Conservation (phyloP, 2,329 filamentous ascomycete genomes). For the Magnaporthales sp. region DNA sequence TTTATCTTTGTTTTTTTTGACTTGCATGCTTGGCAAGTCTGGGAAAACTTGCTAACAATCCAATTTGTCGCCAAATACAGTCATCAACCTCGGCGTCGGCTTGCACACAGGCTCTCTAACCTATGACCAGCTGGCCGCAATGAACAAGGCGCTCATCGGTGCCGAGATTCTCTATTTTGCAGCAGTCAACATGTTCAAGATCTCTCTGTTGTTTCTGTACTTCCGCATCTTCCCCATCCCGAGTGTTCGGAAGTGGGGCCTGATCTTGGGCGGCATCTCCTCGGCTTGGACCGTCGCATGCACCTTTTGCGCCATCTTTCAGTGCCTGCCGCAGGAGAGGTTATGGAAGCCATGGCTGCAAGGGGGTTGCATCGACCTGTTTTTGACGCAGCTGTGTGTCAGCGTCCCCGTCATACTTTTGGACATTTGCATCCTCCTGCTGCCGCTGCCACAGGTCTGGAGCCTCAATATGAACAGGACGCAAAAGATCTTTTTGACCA, state of each 20-base stretch:
- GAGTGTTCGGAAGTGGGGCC: constrained; percentile 11
- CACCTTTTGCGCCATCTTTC: constrained; percentile 18
- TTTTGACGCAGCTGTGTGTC: constrained; percentile 32
- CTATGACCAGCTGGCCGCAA: neutral
- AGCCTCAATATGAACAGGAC: constrained; percentile 12
- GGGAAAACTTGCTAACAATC: neutral
- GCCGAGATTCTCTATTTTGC: constrained; percentile 11
- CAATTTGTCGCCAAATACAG: neutral
- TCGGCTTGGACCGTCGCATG: constrained; percentile 15
- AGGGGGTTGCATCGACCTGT: constrained; percentile 29
- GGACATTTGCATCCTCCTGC: constrained; percentile 24
- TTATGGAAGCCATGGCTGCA: constrained; percentile 23
- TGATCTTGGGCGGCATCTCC: constrained; percentile 8
- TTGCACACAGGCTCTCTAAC: neutral
- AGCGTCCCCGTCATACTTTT: constrained; percentile 30
- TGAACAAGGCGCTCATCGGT: constrained; percentile 5
- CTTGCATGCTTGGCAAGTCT: neutral
- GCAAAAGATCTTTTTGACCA: constrained; percentile 12
- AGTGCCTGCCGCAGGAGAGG: constrained; percentile 29
- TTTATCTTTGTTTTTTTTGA: neutral
- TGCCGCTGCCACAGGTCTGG: constrained; percentile 13
- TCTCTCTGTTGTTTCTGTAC: constrained; percentile 15
- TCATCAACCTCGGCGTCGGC: neutral
- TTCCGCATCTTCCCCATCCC: constrained; percentile 16
- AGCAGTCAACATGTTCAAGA: constrained; percentile 4